Conservation (phyloP, 176 grass and related monocot species). For the Zea mays region DNA sequence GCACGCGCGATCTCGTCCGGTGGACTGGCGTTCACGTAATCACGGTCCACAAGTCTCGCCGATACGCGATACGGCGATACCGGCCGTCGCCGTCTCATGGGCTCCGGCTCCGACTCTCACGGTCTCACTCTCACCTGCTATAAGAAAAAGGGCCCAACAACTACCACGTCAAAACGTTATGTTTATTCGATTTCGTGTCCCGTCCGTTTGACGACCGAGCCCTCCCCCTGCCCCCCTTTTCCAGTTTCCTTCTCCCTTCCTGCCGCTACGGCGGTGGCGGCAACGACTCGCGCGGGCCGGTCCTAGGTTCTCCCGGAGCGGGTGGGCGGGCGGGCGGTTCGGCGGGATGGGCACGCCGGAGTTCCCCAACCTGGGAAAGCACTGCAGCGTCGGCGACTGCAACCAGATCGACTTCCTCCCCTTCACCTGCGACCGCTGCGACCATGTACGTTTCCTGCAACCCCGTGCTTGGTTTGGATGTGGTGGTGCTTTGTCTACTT, state of each 20-base stretch:
- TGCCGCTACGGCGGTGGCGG: slow-evolving; percentile 25
- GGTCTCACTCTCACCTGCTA: not conserved
- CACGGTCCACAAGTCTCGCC: not conserved
- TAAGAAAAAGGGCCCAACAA: not conserved
- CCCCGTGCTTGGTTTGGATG: not conserved
- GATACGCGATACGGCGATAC: not conserved
- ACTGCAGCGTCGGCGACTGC: slow-evolving; percentile 95
- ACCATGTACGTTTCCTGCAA: slow-evolving; percentile 48
- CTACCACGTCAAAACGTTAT: not conserved
- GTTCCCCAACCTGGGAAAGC: slow-evolving; percentile 83
- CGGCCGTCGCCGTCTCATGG: slow-evolving; percentile 1
- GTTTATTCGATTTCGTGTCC: slow-evolving; percentile 29
- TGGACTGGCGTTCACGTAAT: no score
- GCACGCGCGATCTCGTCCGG: not conserved
- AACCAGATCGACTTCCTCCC: slow-evolving; percentile 93
- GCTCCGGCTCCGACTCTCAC: not conserved
- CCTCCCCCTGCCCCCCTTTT: no score
- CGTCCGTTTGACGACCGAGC: slow-evolving; percentile 20
- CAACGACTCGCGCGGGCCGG: not conserved
- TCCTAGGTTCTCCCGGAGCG: no score
- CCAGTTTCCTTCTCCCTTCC: not conserved
- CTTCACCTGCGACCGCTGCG: slow-evolving; percentile 95
- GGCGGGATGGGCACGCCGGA: slow-evolving; percentile 82
- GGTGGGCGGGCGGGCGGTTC: not conserved
- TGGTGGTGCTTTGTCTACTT: not conserved